phyloP scores from a whole-genome alignment of 1,139 yeast species.

The Geotrichum candidum region DNA sequence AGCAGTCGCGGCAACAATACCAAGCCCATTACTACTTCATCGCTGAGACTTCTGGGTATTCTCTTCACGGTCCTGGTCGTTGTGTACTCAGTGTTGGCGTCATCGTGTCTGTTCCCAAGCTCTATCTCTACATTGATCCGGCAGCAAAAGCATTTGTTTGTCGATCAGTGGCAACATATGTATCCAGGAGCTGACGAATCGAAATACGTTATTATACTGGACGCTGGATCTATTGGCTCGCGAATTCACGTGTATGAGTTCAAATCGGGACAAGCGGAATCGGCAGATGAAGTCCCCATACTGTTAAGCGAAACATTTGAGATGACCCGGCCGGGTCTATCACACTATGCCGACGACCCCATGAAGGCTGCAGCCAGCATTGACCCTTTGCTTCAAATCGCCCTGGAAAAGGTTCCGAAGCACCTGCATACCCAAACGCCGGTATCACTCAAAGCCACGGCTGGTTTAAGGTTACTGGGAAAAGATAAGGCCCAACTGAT shows the following conservation, averaged over 20 bases:
- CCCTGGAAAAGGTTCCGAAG: slow-evolving; percentile 70
- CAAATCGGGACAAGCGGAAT: slow-evolving; percentile 57
- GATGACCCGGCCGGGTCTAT: slow-evolving; percentile 89
- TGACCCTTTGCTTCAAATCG: slow-evolving; percentile 70
- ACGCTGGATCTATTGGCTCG: slow-evolving; percentile 96
- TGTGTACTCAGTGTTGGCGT: neutral
- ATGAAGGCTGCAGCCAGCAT: slow-evolving; percentile 81
- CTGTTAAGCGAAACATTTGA: slow-evolving; percentile 74
- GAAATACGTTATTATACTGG: slow-evolving; percentile 77
- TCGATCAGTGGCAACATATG: too few species aligned
- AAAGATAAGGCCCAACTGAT: slow-evolving; percentile 44
- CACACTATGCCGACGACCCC: slow-evolving; percentile 75
- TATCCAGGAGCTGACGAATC: neutral
- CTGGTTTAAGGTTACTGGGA: slow-evolving; percentile 88
- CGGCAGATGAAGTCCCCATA: slow-evolving; percentile 42
- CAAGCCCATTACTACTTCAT: neutral
- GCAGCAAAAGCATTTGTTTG: neutral
- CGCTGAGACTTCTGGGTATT: neutral
- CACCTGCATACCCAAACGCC: slow-evolving; percentile 76
- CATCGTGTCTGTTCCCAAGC: neutral
- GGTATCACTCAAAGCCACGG: slow-evolving; percentile 94
- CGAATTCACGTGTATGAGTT: slow-evolving; percentile 91
- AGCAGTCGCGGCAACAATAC: neutral
- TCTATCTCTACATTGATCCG: neutral
- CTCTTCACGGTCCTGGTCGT: neutral